Base-by-base conservation (phyloP, 805 yeast species). In the Saccharomyces mikatae region DNA sequence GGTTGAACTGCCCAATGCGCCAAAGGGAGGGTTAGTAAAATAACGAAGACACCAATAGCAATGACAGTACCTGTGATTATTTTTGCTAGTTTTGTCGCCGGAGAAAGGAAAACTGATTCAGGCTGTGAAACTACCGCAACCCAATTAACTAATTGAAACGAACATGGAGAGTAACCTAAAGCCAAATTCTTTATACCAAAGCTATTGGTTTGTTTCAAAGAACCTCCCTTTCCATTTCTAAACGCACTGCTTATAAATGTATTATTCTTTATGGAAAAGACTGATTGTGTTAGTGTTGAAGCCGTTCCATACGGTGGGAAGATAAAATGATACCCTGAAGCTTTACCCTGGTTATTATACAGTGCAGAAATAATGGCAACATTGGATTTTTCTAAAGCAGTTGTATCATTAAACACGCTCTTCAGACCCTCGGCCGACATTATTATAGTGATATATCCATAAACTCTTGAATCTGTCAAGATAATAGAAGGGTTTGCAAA, bases 1-100 rank as follows among this genome's bases (percentile, higher is more conserved):
- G 97, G 97, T 58, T 87, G 71, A 5, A 89, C 91, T 36, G 91
- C 89, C 75, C 83, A 86, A 56, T 87, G 89, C 0, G 96, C 89
- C 52, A 90, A 69, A 4, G 94, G 91, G 66, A 89, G 80, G 0
- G 96, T 88, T n/a, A 87, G 66, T 1, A 87, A 56, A 59, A 87
- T 82, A 75, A 89, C 81, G 58, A 86, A 79, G 0, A 74, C 87
- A 3, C 94, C 94, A 22, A 87, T 81, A 1, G 87, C 95, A 41
- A 90, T 73, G 26, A 87, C 89, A 1, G 87, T 84, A 4, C 94
- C 95, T 48, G 84, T 77, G 56, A 88, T 84, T 50, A 90, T 85
- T 58, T 81, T 80, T 1, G 84, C 77, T 46, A 90, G 70, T 58
- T 77, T 79, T 24, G 76, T 71, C 4, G 85, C 77, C 0, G 96